Conservation (phyloP, 2,329 filamentous ascomycete genomes). For the Aspergillus ochraceoroseus region DNA sequence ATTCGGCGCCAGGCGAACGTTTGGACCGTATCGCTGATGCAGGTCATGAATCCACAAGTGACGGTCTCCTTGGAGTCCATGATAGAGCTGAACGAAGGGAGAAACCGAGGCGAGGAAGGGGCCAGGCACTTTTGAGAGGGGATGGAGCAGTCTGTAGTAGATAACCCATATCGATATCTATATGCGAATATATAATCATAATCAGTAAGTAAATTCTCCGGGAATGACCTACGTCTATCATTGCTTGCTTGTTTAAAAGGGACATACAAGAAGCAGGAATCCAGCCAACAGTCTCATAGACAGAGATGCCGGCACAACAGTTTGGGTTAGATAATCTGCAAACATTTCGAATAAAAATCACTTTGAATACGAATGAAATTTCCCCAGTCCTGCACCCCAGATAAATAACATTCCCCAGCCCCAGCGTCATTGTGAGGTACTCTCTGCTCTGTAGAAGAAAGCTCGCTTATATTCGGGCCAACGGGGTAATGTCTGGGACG, state of each 20-base stretch:
- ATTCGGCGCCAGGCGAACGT: slow-evolving; percentile 75
- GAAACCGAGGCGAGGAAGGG: slow-evolving; percentile 31
- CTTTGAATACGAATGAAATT: no score
- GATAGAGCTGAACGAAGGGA: slow-evolving; percentile 60
- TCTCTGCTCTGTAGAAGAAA: no score
- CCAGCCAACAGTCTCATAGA: not conserved
- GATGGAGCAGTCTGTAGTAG: slow-evolving; percentile 38
- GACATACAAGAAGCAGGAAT: not conserved
- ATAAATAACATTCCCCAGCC: no score
- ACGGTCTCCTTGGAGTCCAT: slow-evolving; percentile 68
- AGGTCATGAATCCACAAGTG: slow-evolving; percentile 67
- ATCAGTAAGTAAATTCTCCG: not conserved
- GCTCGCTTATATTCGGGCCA: no score
- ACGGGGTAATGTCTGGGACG: no score
- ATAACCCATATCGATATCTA: slow-evolving; percentile 21
- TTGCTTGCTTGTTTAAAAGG: no score
- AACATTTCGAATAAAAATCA: no score
- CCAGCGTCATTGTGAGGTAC: no score
- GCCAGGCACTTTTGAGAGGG: slow-evolving; percentile 31
- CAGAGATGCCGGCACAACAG: slow-evolving; percentile 2
- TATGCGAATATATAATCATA: not conserved
- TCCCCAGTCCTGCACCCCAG: no score
- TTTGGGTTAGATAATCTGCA: not conserved
- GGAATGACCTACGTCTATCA: no score
- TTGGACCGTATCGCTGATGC: slow-evolving; percentile 63